Conservation (phyloP, 441 rosid species). For the Jatropha podagrica region DNA sequence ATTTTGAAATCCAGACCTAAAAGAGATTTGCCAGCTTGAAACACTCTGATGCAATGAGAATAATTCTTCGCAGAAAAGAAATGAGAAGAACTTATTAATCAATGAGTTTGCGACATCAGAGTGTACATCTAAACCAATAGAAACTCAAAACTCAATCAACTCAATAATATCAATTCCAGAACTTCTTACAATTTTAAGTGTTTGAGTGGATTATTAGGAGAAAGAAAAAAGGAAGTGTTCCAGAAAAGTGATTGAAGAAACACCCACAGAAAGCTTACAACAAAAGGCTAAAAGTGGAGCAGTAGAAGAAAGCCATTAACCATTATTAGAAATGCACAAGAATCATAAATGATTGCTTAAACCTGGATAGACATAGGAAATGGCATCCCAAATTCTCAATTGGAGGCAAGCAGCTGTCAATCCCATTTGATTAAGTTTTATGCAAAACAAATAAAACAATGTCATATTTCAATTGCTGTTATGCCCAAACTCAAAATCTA, state of each 20-base stretch:
- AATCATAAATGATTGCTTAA: background rate
- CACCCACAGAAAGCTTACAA: background rate
- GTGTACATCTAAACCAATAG: background rate
- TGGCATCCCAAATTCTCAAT: background rate
- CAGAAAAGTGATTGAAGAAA: background rate
- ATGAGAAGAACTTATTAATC: background rate
- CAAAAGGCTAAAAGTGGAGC: background rate
- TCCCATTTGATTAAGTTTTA: background rate
- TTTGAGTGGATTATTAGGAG: background rate
- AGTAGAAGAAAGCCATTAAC: background rate
- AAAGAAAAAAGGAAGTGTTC: background rate
- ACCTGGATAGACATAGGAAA: background rate
- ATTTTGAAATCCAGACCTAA: constrained; percentile 4
- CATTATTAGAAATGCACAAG: background rate
- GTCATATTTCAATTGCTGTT: too few relatives aligned
- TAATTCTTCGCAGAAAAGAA: background rate
- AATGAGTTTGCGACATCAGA: background rate
- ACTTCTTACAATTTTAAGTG: background rate
- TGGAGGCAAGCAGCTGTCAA: background rate
- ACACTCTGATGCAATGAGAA: background rate
- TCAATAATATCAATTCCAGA: background rate
- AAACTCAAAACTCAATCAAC: background rate
- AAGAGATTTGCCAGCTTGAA: background rate
- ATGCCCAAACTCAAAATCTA: too few relatives aligned
- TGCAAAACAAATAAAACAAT: too few relatives aligned